These are phyloP conservation scores for Sporothrix euskadiensis DNA, from an alignment of 2,329 filamentous ascomycete species.

Conservation along the genomic window DNA sequence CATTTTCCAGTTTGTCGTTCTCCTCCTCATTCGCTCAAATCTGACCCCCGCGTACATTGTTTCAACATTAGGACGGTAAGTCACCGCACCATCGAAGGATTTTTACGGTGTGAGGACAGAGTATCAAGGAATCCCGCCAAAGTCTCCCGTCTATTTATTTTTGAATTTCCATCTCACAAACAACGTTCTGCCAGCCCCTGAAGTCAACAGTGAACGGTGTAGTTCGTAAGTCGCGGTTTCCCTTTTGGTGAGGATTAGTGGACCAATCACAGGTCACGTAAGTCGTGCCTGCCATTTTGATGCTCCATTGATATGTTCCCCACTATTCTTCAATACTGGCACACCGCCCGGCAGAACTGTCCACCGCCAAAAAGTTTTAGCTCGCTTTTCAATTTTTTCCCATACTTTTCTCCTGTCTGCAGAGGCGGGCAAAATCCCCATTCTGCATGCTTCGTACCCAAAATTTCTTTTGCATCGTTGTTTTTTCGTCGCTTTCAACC, in stretches of 20 bases:
- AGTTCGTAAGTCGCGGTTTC: conserved; percentile 6
- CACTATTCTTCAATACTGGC: background rate
- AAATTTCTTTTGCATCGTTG: background rate
- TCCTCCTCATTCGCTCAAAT: background rate
- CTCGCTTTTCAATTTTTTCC: conserved; percentile 20
- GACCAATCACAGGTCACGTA: background rate
- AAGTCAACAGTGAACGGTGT: background rate
- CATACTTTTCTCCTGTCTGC: background rate
- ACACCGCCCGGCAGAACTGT: conserved; percentile 20
- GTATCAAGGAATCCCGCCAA: background rate
- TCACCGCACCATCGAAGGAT: background rate
- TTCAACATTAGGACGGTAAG: background rate
- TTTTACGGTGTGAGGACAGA: background rate
- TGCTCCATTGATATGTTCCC: background rate
- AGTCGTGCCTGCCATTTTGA: background rate
- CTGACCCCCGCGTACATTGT: background rate
- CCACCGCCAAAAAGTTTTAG: conserved; percentile 26
- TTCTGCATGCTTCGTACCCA: background rate
- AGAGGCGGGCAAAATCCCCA: background rate
- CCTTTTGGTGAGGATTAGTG: background rate
- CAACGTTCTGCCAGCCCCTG: background rate
- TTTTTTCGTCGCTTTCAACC: background rate
- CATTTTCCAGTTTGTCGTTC: background rate
- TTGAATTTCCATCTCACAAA: background rate
- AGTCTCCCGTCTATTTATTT: background rate